Conservation (phyloP, 176 grass and related monocot genomes). For the Avena insularis region DNA sequence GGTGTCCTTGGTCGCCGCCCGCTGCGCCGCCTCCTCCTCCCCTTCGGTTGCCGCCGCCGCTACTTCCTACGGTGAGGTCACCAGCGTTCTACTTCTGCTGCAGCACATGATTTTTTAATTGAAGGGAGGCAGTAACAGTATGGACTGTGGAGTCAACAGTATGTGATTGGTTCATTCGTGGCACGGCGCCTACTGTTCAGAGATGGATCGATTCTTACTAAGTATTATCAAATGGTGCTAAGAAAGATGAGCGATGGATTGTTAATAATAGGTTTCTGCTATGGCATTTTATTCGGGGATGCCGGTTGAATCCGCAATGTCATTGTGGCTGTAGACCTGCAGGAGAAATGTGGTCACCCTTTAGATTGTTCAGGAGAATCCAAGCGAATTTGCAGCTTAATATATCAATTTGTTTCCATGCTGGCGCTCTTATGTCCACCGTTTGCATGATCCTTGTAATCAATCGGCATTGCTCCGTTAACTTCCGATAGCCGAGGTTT, state of each 20-base stretch:
- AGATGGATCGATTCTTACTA: background rate
- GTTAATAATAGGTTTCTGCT: background rate
- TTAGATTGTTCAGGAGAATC: background rate
- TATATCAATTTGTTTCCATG: background rate
- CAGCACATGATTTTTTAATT: no score
- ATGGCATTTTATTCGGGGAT: background rate
- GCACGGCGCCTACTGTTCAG: background rate
- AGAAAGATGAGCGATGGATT: background rate
- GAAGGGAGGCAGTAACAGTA: no score
- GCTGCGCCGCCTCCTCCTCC: background rate
- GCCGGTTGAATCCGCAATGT: background rate
- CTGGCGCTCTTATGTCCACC: background rate
- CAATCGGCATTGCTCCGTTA: background rate
- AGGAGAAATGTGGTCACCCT: background rate
- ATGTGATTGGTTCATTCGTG: no score
- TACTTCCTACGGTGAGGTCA: conserved; percentile 49
- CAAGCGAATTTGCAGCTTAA: background rate
- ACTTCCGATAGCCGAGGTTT: background rate
- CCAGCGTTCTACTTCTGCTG: no score
- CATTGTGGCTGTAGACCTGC: background rate
- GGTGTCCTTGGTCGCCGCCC: background rate
- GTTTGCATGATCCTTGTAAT: background rate
- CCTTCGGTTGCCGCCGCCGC: conserved; percentile 19
- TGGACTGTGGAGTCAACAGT: no score
- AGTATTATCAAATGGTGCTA: background rate